Evolutionary conservation across 2,329 filamentous ascomycete species (phyloP).

Genomic region (Sordariomycetes sp.): DNA sequence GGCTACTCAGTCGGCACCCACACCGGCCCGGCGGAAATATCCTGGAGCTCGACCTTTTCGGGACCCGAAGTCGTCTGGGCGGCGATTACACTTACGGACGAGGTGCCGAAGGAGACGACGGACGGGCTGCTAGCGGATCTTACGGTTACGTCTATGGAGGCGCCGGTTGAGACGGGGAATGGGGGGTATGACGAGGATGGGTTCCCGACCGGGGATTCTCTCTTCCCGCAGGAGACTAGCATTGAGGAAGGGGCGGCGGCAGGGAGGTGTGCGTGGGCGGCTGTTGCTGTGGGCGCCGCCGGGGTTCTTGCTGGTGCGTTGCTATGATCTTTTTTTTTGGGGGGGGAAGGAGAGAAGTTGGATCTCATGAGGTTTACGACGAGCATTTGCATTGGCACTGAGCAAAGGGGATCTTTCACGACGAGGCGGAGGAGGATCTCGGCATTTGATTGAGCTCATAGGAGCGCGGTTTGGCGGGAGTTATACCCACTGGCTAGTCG

Average conservation of each 20-base stretch:
- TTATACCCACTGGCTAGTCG: not conserved
- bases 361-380: not conserved
- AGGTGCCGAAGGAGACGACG: not conserved
- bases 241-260: not conserved
- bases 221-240: slow-evolving; percentile 1
- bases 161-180: not conserved
- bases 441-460: not conserved
- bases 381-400: not conserved
- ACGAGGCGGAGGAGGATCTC: not conserved
- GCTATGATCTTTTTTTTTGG: not conserved
- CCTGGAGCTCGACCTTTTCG: slow-evolving; percentile 29
- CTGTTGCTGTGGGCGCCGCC: not conserved
- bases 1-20: not conserved
- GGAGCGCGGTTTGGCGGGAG: not conserved
- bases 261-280: not conserved
- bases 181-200: not conserved
- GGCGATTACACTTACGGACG: slow-evolving; percentile 23
- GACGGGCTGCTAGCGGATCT: not conserved
- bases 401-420: not conserved
- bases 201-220: not conserved
- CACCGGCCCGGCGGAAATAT: slow-evolving; percentile 24
- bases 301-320: not conserved
- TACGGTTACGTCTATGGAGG: slow-evolving; percentile 1
- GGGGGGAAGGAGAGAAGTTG: not conserved
- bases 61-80: slow-evolving; percentile 29